Evolutionary conservation across 164 flowering plant species (phyloP), one percentile per base, ranked within the genome.

Genomic region (Piper longum): DNA sequence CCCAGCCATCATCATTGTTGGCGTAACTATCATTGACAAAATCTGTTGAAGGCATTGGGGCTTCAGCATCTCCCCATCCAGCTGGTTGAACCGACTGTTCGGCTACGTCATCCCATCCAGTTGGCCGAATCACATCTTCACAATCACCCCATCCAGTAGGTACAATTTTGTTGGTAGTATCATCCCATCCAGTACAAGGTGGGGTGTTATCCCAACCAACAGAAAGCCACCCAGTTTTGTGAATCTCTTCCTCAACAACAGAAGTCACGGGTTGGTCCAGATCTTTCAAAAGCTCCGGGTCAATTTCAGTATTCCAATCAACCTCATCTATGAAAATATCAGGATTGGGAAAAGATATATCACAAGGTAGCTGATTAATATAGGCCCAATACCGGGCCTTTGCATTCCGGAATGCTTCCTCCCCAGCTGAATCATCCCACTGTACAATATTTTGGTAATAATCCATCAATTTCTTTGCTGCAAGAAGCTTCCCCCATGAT

Each of bases 351-450:
- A 70, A 62, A 62, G 84, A 64, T 16, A 70, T 76, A 44, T 76
- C 76, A 62, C 76, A 73, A 5, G 66, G 73, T 18, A 72, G 69
- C 36, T 80, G 82, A 71, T 82, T 79, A n/a, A 84, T 74, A 59
- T 73, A 48, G 9, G 82, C 83, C 85, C 83, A 80, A 66, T 73
- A 87, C 2, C 86, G 79, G 7, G 48, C 59, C 67, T 84, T 89
- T 0, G 86, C 91, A 68, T 75, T 79, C 18, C 74, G 67, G 56
- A 89, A 81, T 54, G 93, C 87, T 62, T 82, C 91, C 73, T 83
- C 73, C 51, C 76, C 88, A 18, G 89, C 91, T 19, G 86, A 78
- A 62, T 82, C 93, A 60, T 85, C 70, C 96, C 96, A 89, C 40
- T 76, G 64, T 39, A 78, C 48, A 43, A 89, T 74, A 64, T 78